Evolutionary conservation across 2,329 filamentous ascomycete species (phyloP), one percentile per base, ranked within the genome.

Genomic region (Chaetomium strumarium): DNA sequence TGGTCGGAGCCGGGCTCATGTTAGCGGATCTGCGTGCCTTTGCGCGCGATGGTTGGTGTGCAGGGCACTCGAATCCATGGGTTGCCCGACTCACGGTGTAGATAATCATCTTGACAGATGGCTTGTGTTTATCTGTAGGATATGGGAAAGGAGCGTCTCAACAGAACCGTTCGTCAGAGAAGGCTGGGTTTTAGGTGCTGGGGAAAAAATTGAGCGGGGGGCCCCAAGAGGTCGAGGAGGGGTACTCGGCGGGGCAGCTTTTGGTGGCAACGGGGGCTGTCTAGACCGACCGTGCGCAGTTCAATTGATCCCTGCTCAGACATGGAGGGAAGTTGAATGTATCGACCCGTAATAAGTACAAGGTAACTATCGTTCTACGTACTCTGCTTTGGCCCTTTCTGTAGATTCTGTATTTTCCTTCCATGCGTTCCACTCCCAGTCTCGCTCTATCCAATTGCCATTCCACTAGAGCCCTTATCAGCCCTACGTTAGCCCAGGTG

Each of bases 41-140:
- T 55, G 34, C 40, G n/a, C n/a, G 57, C 51, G 17, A 24, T 37
- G 42, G 52, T 55, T 55, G 34, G 17, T 42, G 39, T n/a, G 24
- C 24, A 7, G 24, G 24, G 24, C 24, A 7, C 16, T 48, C 44
- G 45, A 17, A 29, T 36, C 36, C 29, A 9, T 11, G 20, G 11
- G 14, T 63, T 29, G 34, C 8, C n/a, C 6, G 8, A 33, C 75
- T 55, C 71, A 87, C 85, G 73, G 77, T 84, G 81, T 71, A 88
- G 68, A 89, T 87, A 70, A 87, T 78, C 85, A 89, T 89, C 66
- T 74, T 86, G 79, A 66, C 72, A 72, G 70, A 67, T 64, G 62
- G 57, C 31, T 48, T 54, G 57, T 58, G 53, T 55, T 55, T 34
- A 40, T 53, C 41, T 48, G 20, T 29, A n/a, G 24, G 45, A 50